Percentiles rank a stretch among this genome's conserved stretches.
phyloP scores from a whole-genome alignment of 75 land plant species.

The Gnetum montanum region DNA sequence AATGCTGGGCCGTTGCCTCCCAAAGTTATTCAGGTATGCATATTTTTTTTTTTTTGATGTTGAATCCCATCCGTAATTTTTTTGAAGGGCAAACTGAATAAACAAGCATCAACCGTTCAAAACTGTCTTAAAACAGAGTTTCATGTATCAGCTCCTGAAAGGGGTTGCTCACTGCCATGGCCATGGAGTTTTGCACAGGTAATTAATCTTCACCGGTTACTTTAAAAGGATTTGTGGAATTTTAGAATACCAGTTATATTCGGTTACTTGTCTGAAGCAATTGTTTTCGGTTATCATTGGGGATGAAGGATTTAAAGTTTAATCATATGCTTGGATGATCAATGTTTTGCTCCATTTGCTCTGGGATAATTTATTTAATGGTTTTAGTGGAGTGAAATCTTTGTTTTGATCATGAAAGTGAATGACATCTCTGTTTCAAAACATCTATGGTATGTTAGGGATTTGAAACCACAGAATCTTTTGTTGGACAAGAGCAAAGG shows the following conservation, averaged over 20 bases:
- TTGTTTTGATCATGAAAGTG: not conserved
- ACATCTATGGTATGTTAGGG: slow-evolving; percentile 14
- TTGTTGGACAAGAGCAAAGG: slow-evolving; percentile 83
- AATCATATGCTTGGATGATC: not conserved
- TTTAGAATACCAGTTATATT: not conserved
- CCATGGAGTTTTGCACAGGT: slow-evolving; percentile 81
- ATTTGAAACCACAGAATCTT: slow-evolving; percentile 75
- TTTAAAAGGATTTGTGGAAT: not conserved
- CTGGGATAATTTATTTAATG: not conserved
- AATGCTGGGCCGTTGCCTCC: slow-evolving; percentile 36
- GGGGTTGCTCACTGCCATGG: slow-evolving; percentile 85
- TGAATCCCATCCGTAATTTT: not conserved
- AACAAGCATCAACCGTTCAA: not conserved
- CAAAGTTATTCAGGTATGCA: slow-evolving; percentile 36
- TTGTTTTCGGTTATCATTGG: not conserved
- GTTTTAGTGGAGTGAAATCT: not conserved
- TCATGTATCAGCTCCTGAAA: slow-evolving; percentile 71
- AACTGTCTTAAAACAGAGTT: slow-evolving; percentile 29
- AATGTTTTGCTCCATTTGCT: not conserved
- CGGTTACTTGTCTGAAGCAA: too few relatives aligned
- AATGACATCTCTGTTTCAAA: too few relatives aligned
- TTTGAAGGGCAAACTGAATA: not conserved
- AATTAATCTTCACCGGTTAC: not conserved
- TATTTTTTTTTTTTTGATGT: not conserved
- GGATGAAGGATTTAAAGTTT: too few relatives aligned